These are phyloP conservation scores for Nitzschia sp. DNA, from an alignment of 108 stramenopile species.

Conservation along the genomic window DNA sequence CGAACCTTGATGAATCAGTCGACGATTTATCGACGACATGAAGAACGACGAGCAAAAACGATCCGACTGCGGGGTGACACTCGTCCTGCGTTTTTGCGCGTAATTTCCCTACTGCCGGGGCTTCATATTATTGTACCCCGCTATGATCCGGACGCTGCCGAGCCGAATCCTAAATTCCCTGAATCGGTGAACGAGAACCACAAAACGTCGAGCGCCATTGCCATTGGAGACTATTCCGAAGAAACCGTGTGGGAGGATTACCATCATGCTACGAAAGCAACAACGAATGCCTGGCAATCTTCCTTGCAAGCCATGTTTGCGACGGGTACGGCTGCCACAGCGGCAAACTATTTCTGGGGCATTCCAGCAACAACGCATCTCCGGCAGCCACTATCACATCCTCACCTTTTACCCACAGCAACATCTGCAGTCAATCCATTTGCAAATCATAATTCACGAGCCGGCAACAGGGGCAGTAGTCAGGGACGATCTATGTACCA, in stretches of 20 bases:
- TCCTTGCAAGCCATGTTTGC: slow-evolving; percentile 25
- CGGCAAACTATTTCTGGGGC: slow-evolving; percentile 14
- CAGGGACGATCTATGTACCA: too few species aligned
- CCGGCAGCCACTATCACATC: too few species aligned
- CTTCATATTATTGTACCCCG: slow-evolving; percentile 32
- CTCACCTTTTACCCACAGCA: not conserved
- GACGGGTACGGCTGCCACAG: slow-evolving; percentile 10
- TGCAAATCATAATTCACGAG: too few species aligned
- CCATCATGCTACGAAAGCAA: not conserved
- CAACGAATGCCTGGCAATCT: not conserved
- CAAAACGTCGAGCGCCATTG: slow-evolving; percentile 4
- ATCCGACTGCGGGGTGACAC: slow-evolving; percentile 33
- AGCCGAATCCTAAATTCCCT: slow-evolving; percentile 5
- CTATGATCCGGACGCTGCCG: slow-evolving; percentile 20
- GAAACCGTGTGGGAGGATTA: slow-evolving; percentile 26
- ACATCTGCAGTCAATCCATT: too few species aligned
- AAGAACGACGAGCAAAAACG: slow-evolving; percentile 32
- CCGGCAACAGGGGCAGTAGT: too few species aligned
- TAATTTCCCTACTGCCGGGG: slow-evolving; percentile 38
- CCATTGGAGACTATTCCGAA: slow-evolving; percentile 14
- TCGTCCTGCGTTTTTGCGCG: slow-evolving; percentile 40
- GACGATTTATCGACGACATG: slow-evolving; percentile 49
- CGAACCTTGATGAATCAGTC: slow-evolving; percentile 26
- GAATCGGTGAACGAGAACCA: not conserved
- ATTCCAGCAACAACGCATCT: not conserved